A percentile compares a stretch with the other conserved stretches of the same genome.
Evolutionary conservation across 2,329 filamentous ascomycete genomes (phyloP).

Genomic region (Dothideomycetes sp.): DNA sequence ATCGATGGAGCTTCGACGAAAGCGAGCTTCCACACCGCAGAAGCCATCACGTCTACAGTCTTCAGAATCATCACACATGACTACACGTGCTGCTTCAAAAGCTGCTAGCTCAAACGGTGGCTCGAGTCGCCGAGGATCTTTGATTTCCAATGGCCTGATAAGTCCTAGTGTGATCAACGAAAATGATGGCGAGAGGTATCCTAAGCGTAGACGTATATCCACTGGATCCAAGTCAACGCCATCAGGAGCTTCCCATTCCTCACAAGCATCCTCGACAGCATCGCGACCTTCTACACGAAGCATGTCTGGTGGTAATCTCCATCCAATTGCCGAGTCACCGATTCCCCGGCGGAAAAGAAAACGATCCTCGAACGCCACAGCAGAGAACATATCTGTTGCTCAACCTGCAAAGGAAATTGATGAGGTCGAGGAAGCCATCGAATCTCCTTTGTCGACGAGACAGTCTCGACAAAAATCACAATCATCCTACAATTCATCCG

Average conservation of each 20-base stretch:
- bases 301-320: constrained; percentile 13
- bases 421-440: constrained; percentile 4
- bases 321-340: constrained; percentile 13
- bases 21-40: constrained; percentile 11
- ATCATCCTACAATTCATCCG: too few species aligned
- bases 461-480: too few species aligned
- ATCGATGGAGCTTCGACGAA: constrained; percentile 12
- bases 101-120: constrained; percentile 9
- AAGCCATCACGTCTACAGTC: constrained; percentile 30
- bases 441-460: too few species aligned
- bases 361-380: constrained; percentile 12
- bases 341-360: constrained; percentile 8
- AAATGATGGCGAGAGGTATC: constrained; percentile 12
- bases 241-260: constrained; percentile 7
- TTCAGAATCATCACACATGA: constrained; percentile 42
- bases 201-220: constrained; percentile 15
- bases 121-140: constrained; percentile 11
- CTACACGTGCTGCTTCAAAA: constrained; percentile 24
- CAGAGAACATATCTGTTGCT: constrained; percentile 9
- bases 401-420: constrained; percentile 1
- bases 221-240: constrained; percentile 14
- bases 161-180: constrained; percentile 3
- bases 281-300: constrained; percentile 14
- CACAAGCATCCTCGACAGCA: constrained; percentile 11
- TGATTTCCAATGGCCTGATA: constrained; percentile 9